A percentile compares a stretch with the other conserved stretches of the same genome.
phyloP scores from a whole-genome alignment of 495 filamentous ascomycete genomes.

The Neurospora tetraspora region DNA sequence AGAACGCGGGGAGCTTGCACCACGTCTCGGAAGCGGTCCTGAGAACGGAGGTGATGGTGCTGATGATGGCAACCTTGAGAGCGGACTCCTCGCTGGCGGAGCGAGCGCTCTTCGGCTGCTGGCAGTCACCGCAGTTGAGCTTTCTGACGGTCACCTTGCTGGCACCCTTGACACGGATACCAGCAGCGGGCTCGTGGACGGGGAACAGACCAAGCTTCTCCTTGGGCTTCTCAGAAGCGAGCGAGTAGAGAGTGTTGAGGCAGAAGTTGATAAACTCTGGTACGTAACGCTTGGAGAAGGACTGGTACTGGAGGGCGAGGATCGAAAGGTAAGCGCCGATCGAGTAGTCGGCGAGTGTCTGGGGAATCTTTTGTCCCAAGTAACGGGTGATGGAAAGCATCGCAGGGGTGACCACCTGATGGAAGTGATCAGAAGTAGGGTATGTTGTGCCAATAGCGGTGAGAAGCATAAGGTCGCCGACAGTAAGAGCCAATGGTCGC shows the following conservation, averaged over 20 bases:
- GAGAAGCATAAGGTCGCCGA: slow-evolving; percentile 70
- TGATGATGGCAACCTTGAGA: slow-evolving; percentile 50
- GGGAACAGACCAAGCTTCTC: slow-evolving; percentile 48
- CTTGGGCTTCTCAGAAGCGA: slow-evolving; percentile 44
- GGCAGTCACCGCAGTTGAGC: slow-evolving; percentile 45
- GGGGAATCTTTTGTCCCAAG: slow-evolving; percentile 65
- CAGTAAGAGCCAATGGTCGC: slow-evolving; percentile 49
- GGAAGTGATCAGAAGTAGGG: slow-evolving; percentile 93
- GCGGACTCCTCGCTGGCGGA: slow-evolving; percentile 13
- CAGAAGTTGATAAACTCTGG: slow-evolving; percentile 80
- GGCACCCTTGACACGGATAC: slow-evolving; percentile 41
- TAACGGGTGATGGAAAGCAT: slow-evolving; percentile 72
- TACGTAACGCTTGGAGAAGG: slow-evolving; percentile 69
- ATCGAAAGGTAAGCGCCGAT: slow-evolving; percentile 71
- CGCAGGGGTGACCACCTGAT: slow-evolving; percentile 83
- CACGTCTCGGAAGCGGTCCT: slow-evolving; percentile 52
- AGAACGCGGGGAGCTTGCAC: slow-evolving; percentile 57
- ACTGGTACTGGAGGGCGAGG: slow-evolving; percentile 70
- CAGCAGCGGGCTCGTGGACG: slow-evolving; percentile 43
- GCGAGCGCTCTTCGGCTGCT: slow-evolving; percentile 12
- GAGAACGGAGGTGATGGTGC: slow-evolving; percentile 47
- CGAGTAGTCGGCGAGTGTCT: slow-evolving; percentile 50
- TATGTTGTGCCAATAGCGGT: slow-evolving; percentile 78
- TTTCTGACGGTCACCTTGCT: slow-evolving; percentile 26
- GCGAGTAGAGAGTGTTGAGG: slow-evolving; percentile 61